phyloP scores from a whole-genome alignment of 768 basidiomycete genomes.

The Lyophyllum atratum region DNA sequence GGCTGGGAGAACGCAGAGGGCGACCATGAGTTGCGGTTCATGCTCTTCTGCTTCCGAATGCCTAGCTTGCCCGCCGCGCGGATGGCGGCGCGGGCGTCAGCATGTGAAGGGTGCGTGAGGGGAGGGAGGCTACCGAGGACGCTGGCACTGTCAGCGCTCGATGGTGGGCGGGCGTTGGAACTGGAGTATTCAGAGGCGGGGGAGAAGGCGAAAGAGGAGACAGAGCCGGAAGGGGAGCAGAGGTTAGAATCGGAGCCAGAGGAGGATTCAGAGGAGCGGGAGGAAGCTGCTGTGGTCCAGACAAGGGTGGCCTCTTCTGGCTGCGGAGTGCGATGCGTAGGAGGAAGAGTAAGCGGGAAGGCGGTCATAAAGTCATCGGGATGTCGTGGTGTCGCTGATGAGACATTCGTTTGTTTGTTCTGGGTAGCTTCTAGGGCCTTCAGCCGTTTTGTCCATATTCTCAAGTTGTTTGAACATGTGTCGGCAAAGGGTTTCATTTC shows the following conservation, averaged over 20 bases:
- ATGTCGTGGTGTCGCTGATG: slow-evolving; percentile 59
- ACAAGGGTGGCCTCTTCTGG: slow-evolving; percentile 17
- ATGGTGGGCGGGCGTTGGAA: slow-evolving; percentile 12
- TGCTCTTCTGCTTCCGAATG: slow-evolving; percentile 44
- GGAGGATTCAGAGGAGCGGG: slow-evolving; percentile 26
- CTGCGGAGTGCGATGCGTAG: slow-evolving; percentile 17
- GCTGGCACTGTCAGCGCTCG: slow-evolving; percentile 21
- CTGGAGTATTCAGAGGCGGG: slow-evolving; percentile 26
- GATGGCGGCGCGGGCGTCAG: slow-evolving; percentile 42
- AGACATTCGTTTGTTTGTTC: slow-evolving; percentile 43
- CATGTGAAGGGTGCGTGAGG: slow-evolving; percentile 4
- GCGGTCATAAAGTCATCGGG: slow-evolving; percentile 42
- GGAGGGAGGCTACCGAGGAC: slow-evolving; percentile 18
- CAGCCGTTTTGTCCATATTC: slow-evolving; percentile 62
- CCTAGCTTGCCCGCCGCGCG: slow-evolving; percentile 55
- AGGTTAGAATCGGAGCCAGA: slow-evolving; percentile 25
- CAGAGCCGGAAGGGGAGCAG: slow-evolving; percentile 29
- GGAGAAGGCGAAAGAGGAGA: slow-evolving; percentile 29
- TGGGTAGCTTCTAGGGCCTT: slow-evolving; percentile 33
- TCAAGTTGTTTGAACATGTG: slow-evolving; percentile 70
- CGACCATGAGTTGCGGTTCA: slow-evolving; percentile 55
- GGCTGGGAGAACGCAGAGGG: slow-evolving; percentile 19
- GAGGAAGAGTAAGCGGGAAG: slow-evolving; percentile 37
- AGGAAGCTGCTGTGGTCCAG: slow-evolving; percentile 23
- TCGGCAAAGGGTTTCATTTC: slow-evolving; percentile 70